phyloP scores from a whole-genome alignment of 257 asterid species.

The Perilla frutescens region DNA sequence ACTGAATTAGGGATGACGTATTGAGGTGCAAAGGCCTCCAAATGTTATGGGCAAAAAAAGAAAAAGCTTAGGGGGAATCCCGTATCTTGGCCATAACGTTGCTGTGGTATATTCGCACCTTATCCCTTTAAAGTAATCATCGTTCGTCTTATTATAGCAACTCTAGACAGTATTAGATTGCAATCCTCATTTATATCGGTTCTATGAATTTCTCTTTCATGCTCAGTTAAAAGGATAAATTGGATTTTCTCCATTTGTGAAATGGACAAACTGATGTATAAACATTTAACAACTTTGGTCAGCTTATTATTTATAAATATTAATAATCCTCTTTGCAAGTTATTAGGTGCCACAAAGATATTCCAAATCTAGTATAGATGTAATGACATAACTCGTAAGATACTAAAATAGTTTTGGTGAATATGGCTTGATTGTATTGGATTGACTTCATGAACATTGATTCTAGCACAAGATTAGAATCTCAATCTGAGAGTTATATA shows the following conservation, averaged over 20 bases:
- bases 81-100: background rate
- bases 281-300: background rate
- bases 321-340: background rate
- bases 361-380: too few species aligned
- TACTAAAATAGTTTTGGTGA: background rate
- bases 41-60: background rate
- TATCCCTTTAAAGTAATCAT: background rate
- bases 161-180: background rate
- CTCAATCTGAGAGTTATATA: background rate
- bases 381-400: too few species aligned
- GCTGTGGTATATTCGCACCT: background rate
- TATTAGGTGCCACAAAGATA: too few species aligned
- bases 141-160: background rate
- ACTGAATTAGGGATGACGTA: background rate
- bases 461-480: conserved; percentile 1
- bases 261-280: background rate
- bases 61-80: background rate
- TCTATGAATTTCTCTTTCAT: background rate
- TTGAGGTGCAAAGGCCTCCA: background rate
- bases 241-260: conserved; percentile 3
- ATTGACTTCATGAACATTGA: background rate
- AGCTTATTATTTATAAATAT: background rate
- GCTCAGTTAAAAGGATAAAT: background rate
- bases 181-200: background rate
- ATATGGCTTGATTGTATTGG: conserved; percentile 16